These are phyloP conservation scores for Eimeria maxima DNA, from an alignment of 169 alveolate genomes.

Conservation along the genomic window DNA sequence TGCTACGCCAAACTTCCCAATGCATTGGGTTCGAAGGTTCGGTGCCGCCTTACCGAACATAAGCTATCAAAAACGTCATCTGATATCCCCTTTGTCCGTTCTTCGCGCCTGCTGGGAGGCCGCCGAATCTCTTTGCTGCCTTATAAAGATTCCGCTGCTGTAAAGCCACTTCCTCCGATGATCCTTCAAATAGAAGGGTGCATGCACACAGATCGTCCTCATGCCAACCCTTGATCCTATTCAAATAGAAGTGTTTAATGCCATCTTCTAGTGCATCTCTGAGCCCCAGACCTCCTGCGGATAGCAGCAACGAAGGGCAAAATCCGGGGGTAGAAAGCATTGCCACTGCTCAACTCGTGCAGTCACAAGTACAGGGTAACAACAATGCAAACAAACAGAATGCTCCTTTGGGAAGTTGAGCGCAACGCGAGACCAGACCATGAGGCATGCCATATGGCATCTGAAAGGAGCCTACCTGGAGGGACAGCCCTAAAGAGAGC, in stretches of 20 bases:
- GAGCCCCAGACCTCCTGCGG: slow-evolving; percentile 83
- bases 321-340: neutral
- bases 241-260: slow-evolving; percentile 88
- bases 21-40: neutral
- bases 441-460: neutral
- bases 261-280: slow-evolving; percentile 86
- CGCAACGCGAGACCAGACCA: too few species aligned
- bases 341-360: neutral
- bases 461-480: slow-evolving; percentile 21
- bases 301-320: neutral
- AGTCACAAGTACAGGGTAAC: neutral
- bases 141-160: slow-evolving; percentile 86
- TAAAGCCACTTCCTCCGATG: slow-evolving; percentile 84
- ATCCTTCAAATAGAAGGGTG: slow-evolving; percentile 92
- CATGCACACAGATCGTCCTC: slow-evolving; percentile 89
- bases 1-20: neutral
- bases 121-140: slow-evolving; percentile 70
- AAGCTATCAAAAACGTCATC: slow-evolving; percentile 60
- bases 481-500: slow-evolving; percentile 50
- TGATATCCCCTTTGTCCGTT: slow-evolving; percentile 73
- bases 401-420: too few species aligned
- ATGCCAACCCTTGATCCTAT: slow-evolving; percentile 89
- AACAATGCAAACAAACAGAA: neutral
- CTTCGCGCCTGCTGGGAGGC: slow-evolving; percentile 69
- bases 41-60: slow-evolving; percentile 31